A percentile compares a stretch with the other conserved stretches of the same genome.
Evolutionary conservation across 805 yeast species (phyloP).

Genomic region (Lipomyces sp.): DNA sequence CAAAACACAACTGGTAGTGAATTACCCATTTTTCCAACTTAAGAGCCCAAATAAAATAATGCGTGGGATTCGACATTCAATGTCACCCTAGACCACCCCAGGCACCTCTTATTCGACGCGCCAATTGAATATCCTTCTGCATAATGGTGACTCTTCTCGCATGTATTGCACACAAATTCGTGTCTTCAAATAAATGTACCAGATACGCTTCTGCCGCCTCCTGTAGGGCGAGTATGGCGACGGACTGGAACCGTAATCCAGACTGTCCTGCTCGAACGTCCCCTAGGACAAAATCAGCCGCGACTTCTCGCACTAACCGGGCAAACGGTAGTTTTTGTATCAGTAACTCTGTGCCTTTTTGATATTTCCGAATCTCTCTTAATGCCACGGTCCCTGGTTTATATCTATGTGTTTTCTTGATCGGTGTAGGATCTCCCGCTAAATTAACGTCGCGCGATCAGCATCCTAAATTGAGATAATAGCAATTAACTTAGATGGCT

Average conservation of each 20-base stretch:
- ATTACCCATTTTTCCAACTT: not conserved
- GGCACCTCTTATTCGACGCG: slow-evolving; percentile 95
- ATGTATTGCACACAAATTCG: slow-evolving; percentile 97
- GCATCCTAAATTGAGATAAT: not conserved
- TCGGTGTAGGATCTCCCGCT: slow-evolving; percentile 23
- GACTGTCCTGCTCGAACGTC: slow-evolving; percentile 19
- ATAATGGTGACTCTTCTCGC: slow-evolving; percentile 99
- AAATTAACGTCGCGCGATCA: not conserved
- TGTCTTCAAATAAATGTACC: slow-evolving; percentile 94
- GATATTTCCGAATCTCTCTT: slow-evolving; percentile 97
- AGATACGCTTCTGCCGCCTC: slow-evolving; percentile 99
- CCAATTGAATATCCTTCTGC: slow-evolving; percentile 97
- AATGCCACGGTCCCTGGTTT: slow-evolving; percentile 96
- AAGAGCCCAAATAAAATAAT: not conserved
- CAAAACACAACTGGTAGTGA: not conserved
- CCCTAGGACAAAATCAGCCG: slow-evolving; percentile 77
- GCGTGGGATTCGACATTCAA: not conserved
- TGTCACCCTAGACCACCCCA: slow-evolving; percentile 36
- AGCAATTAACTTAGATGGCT: not conserved
- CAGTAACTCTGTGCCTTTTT: slow-evolving; percentile 91
- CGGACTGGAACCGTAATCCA: slow-evolving; percentile 93
- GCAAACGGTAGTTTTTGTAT: slow-evolving; percentile 97
- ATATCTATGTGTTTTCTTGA: slow-evolving; percentile 90
- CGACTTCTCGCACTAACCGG: slow-evolving; percentile 93
- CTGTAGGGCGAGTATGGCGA: slow-evolving; percentile 97